Evolutionary conservation across 2,329 filamentous ascomycete genomes (phyloP).

Genomic region (Colletotrichum sp.): DNA sequence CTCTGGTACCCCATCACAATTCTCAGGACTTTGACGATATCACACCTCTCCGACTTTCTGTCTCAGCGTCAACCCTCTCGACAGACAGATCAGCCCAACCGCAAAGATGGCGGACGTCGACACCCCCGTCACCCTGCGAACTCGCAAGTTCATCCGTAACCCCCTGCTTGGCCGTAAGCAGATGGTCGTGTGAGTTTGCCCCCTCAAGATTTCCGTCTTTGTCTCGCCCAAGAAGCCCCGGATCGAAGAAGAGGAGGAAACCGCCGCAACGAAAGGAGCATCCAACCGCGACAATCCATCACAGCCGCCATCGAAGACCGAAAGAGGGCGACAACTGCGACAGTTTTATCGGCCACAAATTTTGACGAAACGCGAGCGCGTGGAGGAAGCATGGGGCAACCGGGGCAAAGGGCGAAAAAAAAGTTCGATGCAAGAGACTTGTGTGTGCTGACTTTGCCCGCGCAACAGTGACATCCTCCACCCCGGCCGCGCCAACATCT

Average conservation of each 20-base stretch:
- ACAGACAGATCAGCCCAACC: slow-evolving; percentile 37
- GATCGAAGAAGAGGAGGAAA: not conserved
- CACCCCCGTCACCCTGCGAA: slow-evolving; percentile 83
- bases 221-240: not conserved
- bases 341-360: not conserved
- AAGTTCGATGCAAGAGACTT: not conserved
- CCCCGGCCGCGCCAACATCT: slow-evolving; percentile 97
- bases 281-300: not conserved
- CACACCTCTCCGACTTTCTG: slow-evolving; percentile 20
- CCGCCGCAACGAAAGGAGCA: not conserved
- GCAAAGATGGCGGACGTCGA: slow-evolving; percentile 89
- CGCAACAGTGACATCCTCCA: slow-evolving; percentile 92
- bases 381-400: not conserved
- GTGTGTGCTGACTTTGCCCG: slow-evolving; percentile 12
- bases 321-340: not conserved
- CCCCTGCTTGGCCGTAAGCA: slow-evolving; percentile 98
- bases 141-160: slow-evolving; percentile 99
- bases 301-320: not conserved
- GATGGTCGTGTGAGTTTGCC: slow-evolving; percentile 93
- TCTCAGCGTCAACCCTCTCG: slow-evolving; percentile 22
- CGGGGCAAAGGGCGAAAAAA: not conserved
- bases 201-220: slow-evolving; percentile 9
- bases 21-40: slow-evolving; percentile 16
- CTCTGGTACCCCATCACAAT: slow-evolving; percentile 15
- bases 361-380: not conserved